phyloP scores from a whole-genome alignment of 2,329 filamentous ascomycete species.

The Sporothrix pseudoabietina region DNA sequence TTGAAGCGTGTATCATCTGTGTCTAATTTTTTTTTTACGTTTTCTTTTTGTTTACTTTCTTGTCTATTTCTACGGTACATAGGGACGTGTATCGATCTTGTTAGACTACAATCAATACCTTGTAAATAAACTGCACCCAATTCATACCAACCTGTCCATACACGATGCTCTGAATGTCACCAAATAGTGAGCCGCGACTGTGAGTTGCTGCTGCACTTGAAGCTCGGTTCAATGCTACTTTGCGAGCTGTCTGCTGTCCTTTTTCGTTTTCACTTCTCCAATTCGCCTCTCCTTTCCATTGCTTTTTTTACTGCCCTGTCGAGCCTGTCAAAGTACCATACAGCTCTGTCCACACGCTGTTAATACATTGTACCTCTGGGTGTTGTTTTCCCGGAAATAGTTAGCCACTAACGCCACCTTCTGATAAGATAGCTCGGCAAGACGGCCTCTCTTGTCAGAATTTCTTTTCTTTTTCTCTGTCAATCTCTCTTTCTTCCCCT shows the following conservation, averaged over 20 bases:
- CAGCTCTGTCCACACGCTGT: not conserved
- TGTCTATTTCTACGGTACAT: conserved; percentile 3
- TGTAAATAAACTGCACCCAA: conserved; percentile 1
- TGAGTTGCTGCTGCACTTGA: not conserved
- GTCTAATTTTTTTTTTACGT: not conserved
- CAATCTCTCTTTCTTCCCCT: not conserved
- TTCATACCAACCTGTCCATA: not conserved
- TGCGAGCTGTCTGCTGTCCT: not conserved
- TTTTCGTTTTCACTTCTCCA: not conserved
- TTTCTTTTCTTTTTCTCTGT: not conserved
- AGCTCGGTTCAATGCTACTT: not conserved
- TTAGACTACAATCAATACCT: conserved; percentile 6
- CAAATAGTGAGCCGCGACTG: too few relatives aligned
- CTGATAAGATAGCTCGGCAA: conserved; percentile 22
- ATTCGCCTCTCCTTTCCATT: not conserved
- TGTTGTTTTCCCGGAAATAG: conserved; percentile 24
- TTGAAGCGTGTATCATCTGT: conserved; percentile 8
- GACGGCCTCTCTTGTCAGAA: not conserved
- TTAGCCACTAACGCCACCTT: conserved; percentile 26
- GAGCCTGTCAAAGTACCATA: not conserved
- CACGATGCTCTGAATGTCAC: not conserved
- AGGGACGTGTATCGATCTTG: not conserved
- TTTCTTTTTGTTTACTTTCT: not conserved
- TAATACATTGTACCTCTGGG: not conserved
- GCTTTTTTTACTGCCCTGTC: not conserved